Evolutionary conservation across 495 filamentous ascomycete genomes (phyloP).

Genomic region (Aspergillus olivimuriae): DNA sequence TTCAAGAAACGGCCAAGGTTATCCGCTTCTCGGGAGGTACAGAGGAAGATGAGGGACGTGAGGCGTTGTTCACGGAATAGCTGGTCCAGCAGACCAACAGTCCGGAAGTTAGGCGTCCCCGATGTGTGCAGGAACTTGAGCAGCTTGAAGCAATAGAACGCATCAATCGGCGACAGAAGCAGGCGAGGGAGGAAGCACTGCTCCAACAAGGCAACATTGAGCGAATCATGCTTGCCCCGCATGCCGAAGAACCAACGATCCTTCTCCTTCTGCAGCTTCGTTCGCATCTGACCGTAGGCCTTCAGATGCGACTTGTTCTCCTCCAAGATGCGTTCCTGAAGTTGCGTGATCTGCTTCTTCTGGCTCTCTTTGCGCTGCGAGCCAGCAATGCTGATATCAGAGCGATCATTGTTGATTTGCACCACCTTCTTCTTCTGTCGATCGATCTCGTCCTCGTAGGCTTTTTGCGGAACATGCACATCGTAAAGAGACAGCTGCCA

Average conservation of each 20-base stretch:
- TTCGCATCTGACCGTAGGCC: conserved; percentile 54
- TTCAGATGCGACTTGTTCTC: conserved; percentile 66
- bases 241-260: conserved; percentile 66
- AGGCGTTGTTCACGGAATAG: conserved; percentile 77
- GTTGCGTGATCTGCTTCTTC: conserved; percentile 52
- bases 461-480: conserved; percentile 62
- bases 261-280: conserved; percentile 69
- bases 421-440: conserved; percentile 54
- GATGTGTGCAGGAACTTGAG: conserved; percentile 77
- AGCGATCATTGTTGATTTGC: conserved; percentile 60
- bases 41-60: conserved; percentile 74
- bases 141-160: conserved; percentile 79
- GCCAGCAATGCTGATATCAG: conserved; percentile 58
- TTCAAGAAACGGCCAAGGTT: conserved; percentile 84
- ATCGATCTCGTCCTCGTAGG: conserved; percentile 66
- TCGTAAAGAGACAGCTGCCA: conserved; percentile 86
- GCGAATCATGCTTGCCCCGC: conserved; percentile 54
- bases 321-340: conserved; percentile 54
- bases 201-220: conserved; percentile 73
- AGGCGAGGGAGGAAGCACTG: conserved; percentile 86
- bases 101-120: conserved; percentile 79
- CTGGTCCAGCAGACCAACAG: conserved; percentile 73
- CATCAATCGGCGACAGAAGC: conserved; percentile 75
- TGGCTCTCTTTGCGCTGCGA: conserved; percentile 58
- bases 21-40: conserved; percentile 83